Evolutionary conservation across 169 alveolate species (phyloP).

Genomic region (Plasmodium vivax): DNA sequence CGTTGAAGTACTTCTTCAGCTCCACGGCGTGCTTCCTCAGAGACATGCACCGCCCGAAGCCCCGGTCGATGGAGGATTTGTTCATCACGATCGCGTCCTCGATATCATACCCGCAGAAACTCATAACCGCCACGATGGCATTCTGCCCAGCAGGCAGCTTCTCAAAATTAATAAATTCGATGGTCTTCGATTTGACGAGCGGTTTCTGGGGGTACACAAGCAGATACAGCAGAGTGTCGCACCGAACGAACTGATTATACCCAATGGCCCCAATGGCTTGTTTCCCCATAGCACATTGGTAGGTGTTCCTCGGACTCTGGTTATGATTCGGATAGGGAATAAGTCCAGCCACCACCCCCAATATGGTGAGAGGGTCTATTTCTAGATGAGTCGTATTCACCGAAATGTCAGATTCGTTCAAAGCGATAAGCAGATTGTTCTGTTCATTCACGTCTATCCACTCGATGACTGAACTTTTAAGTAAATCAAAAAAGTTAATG

Average conservation of each 20-base stretch:
- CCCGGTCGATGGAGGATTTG: conserved; percentile 98
- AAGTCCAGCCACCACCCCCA: conserved; percentile 99
- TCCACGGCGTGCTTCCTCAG: conserved; percentile 86
- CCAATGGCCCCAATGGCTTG: conserved; percentile 99
- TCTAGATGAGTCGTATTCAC: conserved; percentile 98
- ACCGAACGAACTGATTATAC: conserved; percentile 92
- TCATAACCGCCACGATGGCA: conserved; percentile 99
- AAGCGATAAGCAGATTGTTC: conserved; percentile 96
- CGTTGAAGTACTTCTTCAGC: conserved; percentile 84
- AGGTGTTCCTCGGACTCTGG: conserved; percentile 99
- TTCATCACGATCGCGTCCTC: conserved; percentile 99
- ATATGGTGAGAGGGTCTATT: conserved; percentile 96
- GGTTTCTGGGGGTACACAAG: conserved; percentile 99
- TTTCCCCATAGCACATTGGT: conserved; percentile 99
- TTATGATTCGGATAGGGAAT: conserved; percentile 99
- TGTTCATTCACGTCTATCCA: conserved; percentile 99
- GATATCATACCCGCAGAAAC: conserved; percentile 99
- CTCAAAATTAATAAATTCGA: conserved; percentile 96
- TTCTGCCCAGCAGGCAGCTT: conserved; percentile 99
- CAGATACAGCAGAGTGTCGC: conserved; percentile 94
- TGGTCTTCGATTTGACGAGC: conserved; percentile 96
- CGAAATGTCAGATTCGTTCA: conserved; percentile 91
- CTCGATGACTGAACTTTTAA: conserved; percentile 94
- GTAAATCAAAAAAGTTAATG: conserved; percentile 80
- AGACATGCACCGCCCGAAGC: conserved; percentile 95